These are phyloP conservation scores for Agapanthus africanus DNA, from an alignment of 106 monocot genomes.

Conservation along the genomic window DNA sequence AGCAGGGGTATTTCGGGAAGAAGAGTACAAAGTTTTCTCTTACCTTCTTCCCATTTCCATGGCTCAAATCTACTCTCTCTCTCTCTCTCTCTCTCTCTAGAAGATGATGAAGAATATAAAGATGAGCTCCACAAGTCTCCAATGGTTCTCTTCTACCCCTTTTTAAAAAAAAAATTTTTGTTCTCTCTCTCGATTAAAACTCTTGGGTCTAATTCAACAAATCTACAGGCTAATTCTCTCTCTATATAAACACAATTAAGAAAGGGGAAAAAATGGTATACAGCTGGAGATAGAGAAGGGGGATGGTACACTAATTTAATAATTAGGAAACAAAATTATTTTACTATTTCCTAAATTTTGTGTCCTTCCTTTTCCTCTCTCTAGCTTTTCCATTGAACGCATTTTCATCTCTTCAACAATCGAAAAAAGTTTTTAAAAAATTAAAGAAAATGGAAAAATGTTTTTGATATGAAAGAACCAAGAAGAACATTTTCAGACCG, in stretches of 20 bases:
- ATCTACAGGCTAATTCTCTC: not conserved
- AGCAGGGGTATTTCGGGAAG: not conserved
- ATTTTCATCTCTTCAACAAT: not conserved
- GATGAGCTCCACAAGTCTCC: constrained; percentile 5
- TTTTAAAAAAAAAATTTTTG: not conserved
- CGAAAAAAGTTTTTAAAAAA: not conserved
- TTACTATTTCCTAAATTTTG: not conserved
- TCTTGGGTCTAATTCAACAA: not conserved
- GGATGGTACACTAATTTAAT: not conserved
- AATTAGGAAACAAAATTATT: not conserved
- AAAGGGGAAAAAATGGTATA: not conserved
- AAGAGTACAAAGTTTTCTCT: constrained; percentile 1
- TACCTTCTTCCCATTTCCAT: not conserved
- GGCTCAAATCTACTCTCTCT: not conserved
- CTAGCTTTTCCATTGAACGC: not conserved
- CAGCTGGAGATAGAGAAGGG: constrained; percentile 3
- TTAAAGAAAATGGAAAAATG: not conserved
- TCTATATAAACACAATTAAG: not conserved
- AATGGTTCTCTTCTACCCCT: not conserved
- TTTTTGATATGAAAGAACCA: not conserved
- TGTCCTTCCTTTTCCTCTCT: not conserved
- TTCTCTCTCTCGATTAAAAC: too few species aligned
- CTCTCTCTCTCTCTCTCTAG: not conserved
- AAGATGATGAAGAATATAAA: not conserved
- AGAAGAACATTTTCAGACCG: not conserved